Conservation (phyloP, 2,329 filamentous ascomycete genomes). For the Hypoxylon sp. region DNA sequence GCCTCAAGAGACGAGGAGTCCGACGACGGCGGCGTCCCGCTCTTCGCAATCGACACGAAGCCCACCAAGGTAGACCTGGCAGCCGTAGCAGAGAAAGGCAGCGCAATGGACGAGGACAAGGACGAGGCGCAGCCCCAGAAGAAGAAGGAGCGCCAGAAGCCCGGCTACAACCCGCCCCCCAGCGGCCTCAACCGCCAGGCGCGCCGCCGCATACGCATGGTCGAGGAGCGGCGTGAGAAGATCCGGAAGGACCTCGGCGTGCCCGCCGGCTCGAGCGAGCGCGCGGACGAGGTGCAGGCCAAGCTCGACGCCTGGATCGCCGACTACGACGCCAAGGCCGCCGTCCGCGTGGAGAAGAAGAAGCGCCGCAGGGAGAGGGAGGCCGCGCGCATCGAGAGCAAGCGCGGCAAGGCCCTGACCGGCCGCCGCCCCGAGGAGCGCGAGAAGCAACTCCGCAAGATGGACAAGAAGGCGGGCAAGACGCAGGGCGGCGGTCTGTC, state of each 20-base stretch:
- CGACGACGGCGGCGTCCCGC: conserved; percentile 23
- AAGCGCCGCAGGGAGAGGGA: conserved; percentile 42
- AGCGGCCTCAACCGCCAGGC: conserved; percentile 45
- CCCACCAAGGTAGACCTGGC: conserved; percentile 41
- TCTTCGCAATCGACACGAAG: conserved; percentile 48
- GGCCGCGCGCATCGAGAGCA: conserved; percentile 32
- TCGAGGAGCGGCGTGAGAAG: conserved; percentile 46
- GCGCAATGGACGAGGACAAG: conserved; percentile 18
- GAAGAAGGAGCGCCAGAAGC: conserved; percentile 4
- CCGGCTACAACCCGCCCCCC: conserved; percentile 11
- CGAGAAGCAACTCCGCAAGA: conserved; percentile 34
- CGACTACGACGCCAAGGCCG: conserved; percentile 36
- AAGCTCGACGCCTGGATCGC: conserved; percentile 43
- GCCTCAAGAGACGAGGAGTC: conserved; percentile 1
- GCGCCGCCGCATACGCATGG: conserved; percentile 49
- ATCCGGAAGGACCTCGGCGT: conserved; percentile 47
- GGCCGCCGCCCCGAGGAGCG: conserved; percentile 40
- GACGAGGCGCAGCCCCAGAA: neutral
- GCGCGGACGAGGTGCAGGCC: conserved; percentile 45
- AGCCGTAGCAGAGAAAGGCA: conserved; percentile 7
- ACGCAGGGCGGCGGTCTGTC: conserved; percentile 20
- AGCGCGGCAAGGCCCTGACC: conserved; percentile 40
- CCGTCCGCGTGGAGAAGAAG: conserved; percentile 42
- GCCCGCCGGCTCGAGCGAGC: conserved; percentile 39
- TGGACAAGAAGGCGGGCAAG: conserved; percentile 35